Base-by-base conservation (phyloP, 768 basidiomycete genomes). In the Boletus pseudopeckii region DNA sequence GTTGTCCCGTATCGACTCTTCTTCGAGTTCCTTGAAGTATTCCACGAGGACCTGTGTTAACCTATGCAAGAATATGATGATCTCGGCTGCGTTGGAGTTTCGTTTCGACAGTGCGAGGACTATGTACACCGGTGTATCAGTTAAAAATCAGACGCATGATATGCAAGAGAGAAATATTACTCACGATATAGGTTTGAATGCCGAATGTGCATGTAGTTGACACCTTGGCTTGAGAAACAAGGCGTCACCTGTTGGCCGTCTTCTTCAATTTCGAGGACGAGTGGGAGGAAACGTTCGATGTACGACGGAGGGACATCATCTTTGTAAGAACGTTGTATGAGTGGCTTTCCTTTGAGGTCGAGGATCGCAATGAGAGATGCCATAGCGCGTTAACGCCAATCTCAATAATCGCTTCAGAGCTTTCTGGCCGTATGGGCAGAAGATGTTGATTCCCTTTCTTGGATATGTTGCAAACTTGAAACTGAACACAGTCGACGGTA, bases 11-110 rank as follows among this genome's bases (percentile, higher is more conserved):
- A 99, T 98, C 45, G 92, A 95, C 76, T 99, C 97, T 67, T 98
- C 97, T 69, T 99, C 97, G 37, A 98, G 85, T 69, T 98, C 97
- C 71, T 98, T 99, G 80, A 99, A 99, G 79, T 99, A 99, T 68
- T 98, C 97, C 49, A 96, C 81, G 52, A 99, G 79, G 7, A 98
- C 96, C 69, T 92, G 84, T 0, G 86, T 88, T 52, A 99, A 80
- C 41, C 95, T 86, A 71, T 98, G 97, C 17, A 99, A 80, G 78
- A 98, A 98, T 58, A 97, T 82, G 73, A 98, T 93, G 63, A 93
- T 88, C 72, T 98, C 97, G 22, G 93, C 88, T 0, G 92, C 95
- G 68, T 99, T 98, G 24, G 88, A 80, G 75, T 99, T 99, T 51
- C 91, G 87, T 72, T 96, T 97, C 32, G 95, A 97, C 9, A 99